Percentiles rank a stretch among this genome's conserved stretches.
These are phyloP conservation scores for Globisporangium nodosum DNA, from an alignment of 352 stramenopile genomes.

Conservation along the genomic window DNA sequence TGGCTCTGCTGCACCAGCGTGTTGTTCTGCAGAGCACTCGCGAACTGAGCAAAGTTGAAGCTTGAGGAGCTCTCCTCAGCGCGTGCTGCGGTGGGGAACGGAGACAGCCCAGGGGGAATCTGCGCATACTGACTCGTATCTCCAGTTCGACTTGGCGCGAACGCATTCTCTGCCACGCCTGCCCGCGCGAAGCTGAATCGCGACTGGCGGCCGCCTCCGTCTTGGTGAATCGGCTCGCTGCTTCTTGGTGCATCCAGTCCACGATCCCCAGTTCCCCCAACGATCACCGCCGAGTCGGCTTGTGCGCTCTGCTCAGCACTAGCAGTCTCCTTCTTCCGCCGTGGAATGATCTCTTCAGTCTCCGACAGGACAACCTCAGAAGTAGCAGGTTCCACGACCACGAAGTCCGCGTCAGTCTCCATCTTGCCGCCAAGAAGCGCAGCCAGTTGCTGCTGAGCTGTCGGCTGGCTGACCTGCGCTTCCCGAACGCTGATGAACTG, in stretches of 20 bases:
- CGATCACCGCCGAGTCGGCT: background rate
- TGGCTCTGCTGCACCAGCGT: constrained; percentile 7
- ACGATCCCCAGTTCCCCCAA: constrained; percentile 1
- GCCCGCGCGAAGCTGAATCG: constrained; percentile 56
- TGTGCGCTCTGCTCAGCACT: background rate
- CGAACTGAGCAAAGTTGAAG: constrained; percentile 45
- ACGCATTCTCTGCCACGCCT: background rate
- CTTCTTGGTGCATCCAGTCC: background rate
- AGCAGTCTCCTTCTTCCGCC: constrained; percentile 20
- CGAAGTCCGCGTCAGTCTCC: constrained; percentile 32
- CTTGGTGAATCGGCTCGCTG: constrained; percentile 4
- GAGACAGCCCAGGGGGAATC: constrained; percentile 22
- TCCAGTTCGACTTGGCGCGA: constrained; percentile 1
- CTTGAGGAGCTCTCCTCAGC: constrained; percentile 9
- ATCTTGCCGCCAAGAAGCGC: constrained; percentile 32
- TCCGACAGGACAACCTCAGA: constrained; percentile 54
- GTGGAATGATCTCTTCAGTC: constrained; percentile 49
- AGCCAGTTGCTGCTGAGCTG: constrained; percentile 30
- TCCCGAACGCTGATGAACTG: constrained; percentile 44
- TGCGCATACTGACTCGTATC: background rate
- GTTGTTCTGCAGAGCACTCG: constrained; percentile 32
- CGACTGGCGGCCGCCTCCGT: constrained; percentile 18
- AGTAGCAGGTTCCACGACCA: constrained; percentile 39
- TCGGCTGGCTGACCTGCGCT: constrained; percentile 39
- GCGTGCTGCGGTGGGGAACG: constrained; percentile 6